These are phyloP conservation scores for Ogataea salicorniae DNA, from an alignment of 805 yeast species.

Conservation along the genomic window DNA sequence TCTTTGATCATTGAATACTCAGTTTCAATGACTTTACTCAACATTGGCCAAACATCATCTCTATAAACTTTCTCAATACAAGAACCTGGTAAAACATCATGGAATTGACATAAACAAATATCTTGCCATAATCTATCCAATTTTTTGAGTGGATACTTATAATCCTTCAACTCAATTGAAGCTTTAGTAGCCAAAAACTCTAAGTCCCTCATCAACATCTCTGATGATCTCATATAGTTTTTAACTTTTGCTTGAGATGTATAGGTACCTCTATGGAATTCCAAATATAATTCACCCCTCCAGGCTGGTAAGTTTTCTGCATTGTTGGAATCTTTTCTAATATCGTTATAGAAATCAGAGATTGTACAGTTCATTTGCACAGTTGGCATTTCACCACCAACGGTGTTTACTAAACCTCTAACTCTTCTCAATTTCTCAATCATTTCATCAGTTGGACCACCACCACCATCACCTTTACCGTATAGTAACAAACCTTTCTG, in stretches of 20 bases:
- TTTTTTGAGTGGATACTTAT: conserved; percentile 65
- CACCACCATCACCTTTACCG: conserved; percentile 98
- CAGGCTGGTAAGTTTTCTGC: conserved; percentile 76
- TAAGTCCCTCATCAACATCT: conserved; percentile 74
- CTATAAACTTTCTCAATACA: conserved; percentile 91
- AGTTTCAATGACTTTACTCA: conserved; percentile 48
- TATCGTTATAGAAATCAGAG: conserved; percentile 70
- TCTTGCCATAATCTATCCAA: conserved; percentile 81
- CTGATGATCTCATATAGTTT: conserved; percentile 70
- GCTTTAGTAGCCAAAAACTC: conserved; percentile 79
- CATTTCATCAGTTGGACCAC: conserved; percentile 95
- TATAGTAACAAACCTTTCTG: conserved; percentile 77
- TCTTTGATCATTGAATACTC: conserved; percentile 48
- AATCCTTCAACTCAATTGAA: conserved; percentile 48
- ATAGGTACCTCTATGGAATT: conserved; percentile 95
- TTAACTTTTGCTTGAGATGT: conserved; percentile 90
- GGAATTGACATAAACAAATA: conserved; percentile 87
- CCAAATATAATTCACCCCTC: conserved; percentile 92
- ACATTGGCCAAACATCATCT: conserved; percentile 80
- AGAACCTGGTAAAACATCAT: conserved; percentile 96
- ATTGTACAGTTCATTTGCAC: conserved; percentile 75
- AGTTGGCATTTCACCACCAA: conserved; percentile 69
- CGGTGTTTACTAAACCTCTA: conserved; percentile 79
- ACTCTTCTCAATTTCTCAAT: conserved; percentile 87
- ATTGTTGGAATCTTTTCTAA: conserved; percentile 55